Evolutionary conservation across 805 yeast species (phyloP), one percentile per base, ranked within the genome.

Genomic region (Brettanomyces bruxellensis): DNA sequence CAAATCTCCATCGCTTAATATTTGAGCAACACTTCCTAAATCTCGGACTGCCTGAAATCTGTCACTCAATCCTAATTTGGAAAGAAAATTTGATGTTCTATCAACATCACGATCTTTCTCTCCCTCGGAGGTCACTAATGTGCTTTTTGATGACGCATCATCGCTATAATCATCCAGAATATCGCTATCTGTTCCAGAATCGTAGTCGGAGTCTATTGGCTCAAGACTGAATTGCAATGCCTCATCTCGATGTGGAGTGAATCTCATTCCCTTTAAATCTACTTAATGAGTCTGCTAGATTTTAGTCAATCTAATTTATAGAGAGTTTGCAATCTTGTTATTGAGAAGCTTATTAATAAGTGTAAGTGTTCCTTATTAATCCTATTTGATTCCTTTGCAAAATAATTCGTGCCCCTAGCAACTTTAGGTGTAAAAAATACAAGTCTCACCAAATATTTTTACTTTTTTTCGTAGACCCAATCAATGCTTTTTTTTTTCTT

Each of bases 171-270:
- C 50, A 5, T 30, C n/a, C 34, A 53, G 51, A 22, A 48, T 40
- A 11, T 50, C 54, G 24, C 35, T 34, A 3, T 52, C 60, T 30
- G 55, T 47, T 41, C 56, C 35, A 11, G 65, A 58, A 44, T 60
- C 57, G 50, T 57, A 55, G 38, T 52, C 66, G 45, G 52, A 56
- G 45, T 47, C 60, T 37, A 52, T 57, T 51, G 36, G 47, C 45
- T 46, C 65, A 54, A 47, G 45, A 3, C 49, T 47, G 22, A 45
- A 45, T 45, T 56, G 61, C 23, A 56, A 50, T 7, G 34, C 38
- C 24, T 40, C 54, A 46, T 52, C 50, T 49, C 58, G 48, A 40
- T 58, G 64, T 22, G 65, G 65, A 13, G 51, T 52, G 43, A 60
- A 61, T 44, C 65, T 51, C 66, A 61, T 59, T 4, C 1, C 23